Percentiles rank a stretch among this genome's conserved stretches.
phyloP scores from a whole-genome alignment of 306 rosid species.

The Argentina anserina region DNA sequence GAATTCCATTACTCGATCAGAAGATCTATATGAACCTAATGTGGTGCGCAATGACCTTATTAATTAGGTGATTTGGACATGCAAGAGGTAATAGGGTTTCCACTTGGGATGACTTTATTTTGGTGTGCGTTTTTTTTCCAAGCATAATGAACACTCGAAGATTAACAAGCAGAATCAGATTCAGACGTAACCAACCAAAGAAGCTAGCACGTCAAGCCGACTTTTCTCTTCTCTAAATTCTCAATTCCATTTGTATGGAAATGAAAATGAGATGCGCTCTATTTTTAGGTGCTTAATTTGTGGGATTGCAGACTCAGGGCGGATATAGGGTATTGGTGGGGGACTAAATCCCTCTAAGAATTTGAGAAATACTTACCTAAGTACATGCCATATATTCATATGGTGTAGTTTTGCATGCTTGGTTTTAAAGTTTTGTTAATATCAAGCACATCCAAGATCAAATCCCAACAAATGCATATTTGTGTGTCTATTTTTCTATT shows the following conservation, averaged over 20 bases:
- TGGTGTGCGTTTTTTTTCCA: not conserved
- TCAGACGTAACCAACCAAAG: not conserved
- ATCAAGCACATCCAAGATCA: too few species aligned
- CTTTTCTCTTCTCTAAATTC: not conserved
- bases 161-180: not conserved
- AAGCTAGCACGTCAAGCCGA: not conserved
- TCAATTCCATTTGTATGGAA: not conserved
- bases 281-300: not conserved
- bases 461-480: too few species aligned
- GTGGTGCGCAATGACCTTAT: not conserved
- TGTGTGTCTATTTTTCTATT: too few species aligned
- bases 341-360: too few species aligned
- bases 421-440: too few species aligned
- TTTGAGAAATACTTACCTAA: too few species aligned
- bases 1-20: not conserved
- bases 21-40: not conserved
- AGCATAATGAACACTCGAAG: not conserved
- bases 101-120: not conserved
- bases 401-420: too few species aligned
- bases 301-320: not conserved
- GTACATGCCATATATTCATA: too few species aligned
- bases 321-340: too few species aligned
- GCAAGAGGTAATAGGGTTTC: not conserved
- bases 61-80: not conserved
- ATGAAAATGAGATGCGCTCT: not conserved